Percentiles rank a stretch among this genome's conserved stretches.
These are phyloP conservation scores for Baeospora myosura DNA, from an alignment of 1,284 basidiomycete genomes.

Conservation along the genomic window DNA sequence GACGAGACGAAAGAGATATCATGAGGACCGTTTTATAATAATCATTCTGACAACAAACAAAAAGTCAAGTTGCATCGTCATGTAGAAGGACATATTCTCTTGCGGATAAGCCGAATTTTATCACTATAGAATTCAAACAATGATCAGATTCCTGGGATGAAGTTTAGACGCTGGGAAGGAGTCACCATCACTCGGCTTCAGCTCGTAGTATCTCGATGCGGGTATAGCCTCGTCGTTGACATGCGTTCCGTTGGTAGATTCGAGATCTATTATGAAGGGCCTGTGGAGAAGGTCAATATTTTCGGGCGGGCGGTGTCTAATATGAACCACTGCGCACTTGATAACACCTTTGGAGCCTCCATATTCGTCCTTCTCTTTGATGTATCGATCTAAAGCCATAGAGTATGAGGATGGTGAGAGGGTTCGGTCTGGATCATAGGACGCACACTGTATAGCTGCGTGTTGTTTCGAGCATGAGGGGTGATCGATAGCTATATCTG, in stretches of 20 bases:
- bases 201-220: slow-evolving; percentile 83
- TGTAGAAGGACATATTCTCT: slow-evolving; percentile 86
- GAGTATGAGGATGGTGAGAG: slow-evolving; percentile 2
- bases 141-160: slow-evolving; percentile 3
- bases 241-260: slow-evolving; percentile 90
- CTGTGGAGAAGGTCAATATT: slow-evolving; percentile 10
- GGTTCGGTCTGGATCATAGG: neutral
- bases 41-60: neutral
- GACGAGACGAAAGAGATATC: neutral
- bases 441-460: slow-evolving; percentile 87
- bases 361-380: slow-evolving; percentile 83
- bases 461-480: slow-evolving; percentile 99
- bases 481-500: slow-evolving; percentile 89
- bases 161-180: slow-evolving; percentile 2
- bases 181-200: slow-evolving; percentile 82
- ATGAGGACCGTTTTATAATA: neutral
- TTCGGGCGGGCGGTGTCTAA: slow-evolving; percentile 3
- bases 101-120: slow-evolving; percentile 85
- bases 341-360: slow-evolving; percentile 70
- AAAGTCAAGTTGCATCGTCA: slow-evolving; percentile 55
- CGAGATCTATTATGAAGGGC: slow-evolving; percentile 93
- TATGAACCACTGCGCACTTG: slow-evolving; percentile 52
- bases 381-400: slow-evolving; percentile 57
- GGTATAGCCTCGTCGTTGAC: slow-evolving; percentile 89
- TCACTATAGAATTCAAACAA: slow-evolving; percentile 43